A percentile compares a stretch with the other conserved stretches of the same genome.
These are phyloP conservation scores for Leishmania gerbilli DNA, from an alignment of 208 protist genomes.

Conservation along the genomic window DNA sequence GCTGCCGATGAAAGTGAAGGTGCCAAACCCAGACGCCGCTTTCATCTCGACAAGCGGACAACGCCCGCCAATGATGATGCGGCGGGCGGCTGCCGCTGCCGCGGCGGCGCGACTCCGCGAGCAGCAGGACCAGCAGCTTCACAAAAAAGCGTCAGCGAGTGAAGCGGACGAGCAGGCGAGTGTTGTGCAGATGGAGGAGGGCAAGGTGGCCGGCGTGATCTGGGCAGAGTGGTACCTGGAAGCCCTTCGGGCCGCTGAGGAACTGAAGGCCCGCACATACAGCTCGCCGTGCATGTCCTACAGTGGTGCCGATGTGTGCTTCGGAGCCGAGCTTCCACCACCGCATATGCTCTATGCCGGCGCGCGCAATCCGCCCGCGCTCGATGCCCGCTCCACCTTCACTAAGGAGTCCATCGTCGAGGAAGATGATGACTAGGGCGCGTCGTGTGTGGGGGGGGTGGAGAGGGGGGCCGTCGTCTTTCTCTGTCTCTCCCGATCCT, in stretches of 20 bases:
- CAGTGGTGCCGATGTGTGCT: neutral
- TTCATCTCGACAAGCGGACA: conserved; percentile 35
- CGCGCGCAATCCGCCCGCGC: conserved; percentile 74
- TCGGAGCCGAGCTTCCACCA: conserved; percentile 32
- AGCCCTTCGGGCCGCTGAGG: conserved; percentile 26
- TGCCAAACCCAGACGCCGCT: conserved; percentile 11
- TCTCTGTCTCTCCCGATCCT: neutral
- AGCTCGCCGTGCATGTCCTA: neutral
- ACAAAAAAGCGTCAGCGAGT: neutral
- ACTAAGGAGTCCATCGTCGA: conserved; percentile 89
- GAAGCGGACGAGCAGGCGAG: neutral
- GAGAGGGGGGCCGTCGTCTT: neutral
- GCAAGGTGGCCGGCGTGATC: conserved; percentile 14
- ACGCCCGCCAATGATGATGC: conserved; percentile 30
- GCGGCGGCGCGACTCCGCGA: conserved; percentile 16
- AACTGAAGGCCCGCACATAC: conserved; percentile 2
- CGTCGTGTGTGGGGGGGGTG: neutral
- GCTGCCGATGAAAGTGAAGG: conserved; percentile 10
- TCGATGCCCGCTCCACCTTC: conserved; percentile 81
- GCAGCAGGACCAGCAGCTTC: conserved; percentile 28
- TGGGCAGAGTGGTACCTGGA: conserved; percentile 68
- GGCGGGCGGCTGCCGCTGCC: conserved; percentile 8
- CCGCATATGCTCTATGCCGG: conserved; percentile 71
- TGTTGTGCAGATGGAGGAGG: conserved; percentile 10
- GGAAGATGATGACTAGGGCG: conserved; percentile 79